Evolutionary conservation across 1,284 basidiomycete species (phyloP), one percentile per base, ranked within the genome.

Genomic region (Hypsizygus ulmarius): DNA sequence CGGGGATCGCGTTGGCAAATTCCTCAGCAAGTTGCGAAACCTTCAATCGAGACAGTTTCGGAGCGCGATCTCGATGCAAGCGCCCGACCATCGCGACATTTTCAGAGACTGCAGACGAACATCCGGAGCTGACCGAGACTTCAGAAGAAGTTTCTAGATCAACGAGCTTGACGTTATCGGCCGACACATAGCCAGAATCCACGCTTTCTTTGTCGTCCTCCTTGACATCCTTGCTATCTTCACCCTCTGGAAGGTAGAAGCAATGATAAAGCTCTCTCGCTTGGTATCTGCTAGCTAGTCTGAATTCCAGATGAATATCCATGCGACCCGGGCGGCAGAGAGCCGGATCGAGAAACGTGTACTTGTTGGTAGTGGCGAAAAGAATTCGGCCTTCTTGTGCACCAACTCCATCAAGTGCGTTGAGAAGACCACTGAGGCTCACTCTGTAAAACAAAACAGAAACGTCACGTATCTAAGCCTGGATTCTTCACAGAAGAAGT

Each of bases 321-420:
- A 90, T 84, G 4, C 87, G 81, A 30, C 88, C 88, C 2, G 87
- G 84, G n/a, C 88, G 78, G 53, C 77, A 79, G 16, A 90, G 73
- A 0, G 88, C 88, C 2, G 84, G 74, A 53, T 90, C 87, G 14
- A 90, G 77, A 3, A 76, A 69, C 7, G 63, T 56, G 62, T 84
- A 83, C 53, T 83, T 79, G 67, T 90, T 90, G 2, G 87, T 90
- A 0, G 87, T 89, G 2, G 87, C 87, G 49, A 87, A 87, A 1
- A 90, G 71, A 36, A 90, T 77, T 0, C 87, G 79, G 10, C 87
- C 87, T 66, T 90, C 87, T 57, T 84, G 83, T 1, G 86, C 85
- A 6, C 76, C 81, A 43, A 89, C 79, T 27, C 87, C 87, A 54
- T 90, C 87, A 10, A 90, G 76, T 7, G 84, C 83, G 41, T 87